Evolutionary conservation across 163 green algal species (phyloP), one percentile per base, ranked within the genome.

Genomic region (Chlorella variabilis): DNA sequence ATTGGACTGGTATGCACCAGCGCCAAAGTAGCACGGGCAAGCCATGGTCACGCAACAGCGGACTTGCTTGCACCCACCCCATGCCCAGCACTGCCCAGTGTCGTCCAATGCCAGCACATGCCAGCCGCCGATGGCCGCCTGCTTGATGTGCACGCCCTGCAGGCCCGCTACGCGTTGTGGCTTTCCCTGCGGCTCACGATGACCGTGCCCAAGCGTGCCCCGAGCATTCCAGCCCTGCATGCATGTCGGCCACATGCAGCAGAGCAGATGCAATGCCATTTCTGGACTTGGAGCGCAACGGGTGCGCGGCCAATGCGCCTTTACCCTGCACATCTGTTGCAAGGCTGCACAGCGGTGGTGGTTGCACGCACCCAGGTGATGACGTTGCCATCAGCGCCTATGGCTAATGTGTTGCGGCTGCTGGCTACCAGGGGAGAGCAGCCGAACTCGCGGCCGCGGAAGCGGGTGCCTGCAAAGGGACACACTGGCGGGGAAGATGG

Each of bases 71-170:
- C 39, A 48, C 65, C 39, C 48, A 67, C 66, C 82, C 89, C 80
- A 88, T 84, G 49, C 84, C 78, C 39, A 76, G 90, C 33, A 75
- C 70, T 83, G 80, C 9, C 94, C 93, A 4, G 75, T 54, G 56
- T 91, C 85, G 36, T 90, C 87, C 45, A 98, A 71, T 9, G 92
- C 94, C 49, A 98, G 90, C 84, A 91, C 95, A 89, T 99, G 96
- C 96, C 96, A 99, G 38, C 96, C 96, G 13, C 94, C 95, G 38
- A 96, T 89, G 23, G 95, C 91, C 25, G 93, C 94, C 86, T 96
- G 91, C 49, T 92, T 82, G 21, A 97, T 90, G 18, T 71, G 83
- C 31, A 91, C 80, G 27, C 90, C 91, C 38, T 84, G 81, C 58
- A 97, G 87, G 21, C 84, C 92, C 25, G 81, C 34, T 73, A 98